phyloP scores from a whole-genome alignment of 345 rosid genomes.

The Mangifera indica region DNA sequence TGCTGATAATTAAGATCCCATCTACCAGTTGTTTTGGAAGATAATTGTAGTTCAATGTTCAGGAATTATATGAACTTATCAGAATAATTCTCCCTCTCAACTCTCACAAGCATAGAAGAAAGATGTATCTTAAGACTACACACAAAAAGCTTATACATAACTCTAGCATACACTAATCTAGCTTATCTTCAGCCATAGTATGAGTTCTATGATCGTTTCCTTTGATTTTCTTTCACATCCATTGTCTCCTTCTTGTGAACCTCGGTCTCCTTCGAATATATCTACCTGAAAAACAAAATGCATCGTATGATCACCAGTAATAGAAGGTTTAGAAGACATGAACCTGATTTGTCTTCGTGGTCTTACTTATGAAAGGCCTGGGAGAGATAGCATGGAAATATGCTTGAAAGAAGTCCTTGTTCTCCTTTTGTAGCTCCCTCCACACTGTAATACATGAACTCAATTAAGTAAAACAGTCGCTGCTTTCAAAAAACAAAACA shows the following conservation, averaged over 20 bases:
- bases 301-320: too few relatives aligned
- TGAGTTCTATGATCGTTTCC: not conserved
- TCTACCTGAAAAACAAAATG: too few relatives aligned
- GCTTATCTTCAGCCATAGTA: not conserved
- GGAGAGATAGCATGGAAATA: constrained; percentile 40
- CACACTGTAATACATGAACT: constrained; percentile 47
- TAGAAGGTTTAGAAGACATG: too few relatives aligned
- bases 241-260: constrained; percentile 28
- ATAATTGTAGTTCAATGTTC: too few relatives aligned
- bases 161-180: not conserved
- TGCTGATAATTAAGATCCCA: too few relatives aligned
- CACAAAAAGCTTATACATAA: not conserved
- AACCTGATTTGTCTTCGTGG: constrained; percentile 17
- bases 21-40: too few relatives aligned
- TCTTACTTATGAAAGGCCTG: constrained; percentile 36
- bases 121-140: too few relatives aligned
- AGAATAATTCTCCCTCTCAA: not conserved
- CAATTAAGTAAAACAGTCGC: not conserved
- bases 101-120: too few relatives aligned
- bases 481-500: too few relatives aligned
- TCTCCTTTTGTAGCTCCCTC: constrained; percentile 76
- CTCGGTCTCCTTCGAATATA: constrained; percentile 22
- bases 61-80: not conserved
- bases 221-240: too few relatives aligned
- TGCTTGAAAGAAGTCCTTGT: constrained; percentile 60